A percentile compares a stretch with the other conserved stretches of the same genome.
These are phyloP conservation scores for Tuber brumale DNA, from an alignment of 495 filamentous ascomycete genomes.

Conservation along the genomic window DNA sequence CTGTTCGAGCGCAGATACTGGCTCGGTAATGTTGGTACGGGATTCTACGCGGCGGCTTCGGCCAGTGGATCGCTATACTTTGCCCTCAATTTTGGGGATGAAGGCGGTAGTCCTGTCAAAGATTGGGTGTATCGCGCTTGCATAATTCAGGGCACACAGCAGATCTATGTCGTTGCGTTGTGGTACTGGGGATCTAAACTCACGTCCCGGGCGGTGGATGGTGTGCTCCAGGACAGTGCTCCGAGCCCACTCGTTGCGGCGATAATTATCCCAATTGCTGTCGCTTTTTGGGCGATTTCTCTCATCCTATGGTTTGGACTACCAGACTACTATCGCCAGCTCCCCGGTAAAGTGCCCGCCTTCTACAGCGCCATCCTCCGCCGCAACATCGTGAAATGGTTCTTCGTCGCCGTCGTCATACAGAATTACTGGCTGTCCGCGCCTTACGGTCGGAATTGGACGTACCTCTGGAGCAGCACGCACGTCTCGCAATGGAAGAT, in stretches of 20 bases:
- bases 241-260: constrained; percentile 45
- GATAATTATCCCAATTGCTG: constrained; percentile 49
- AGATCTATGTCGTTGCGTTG: constrained; percentile 49
- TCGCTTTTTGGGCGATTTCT: constrained; percentile 51
- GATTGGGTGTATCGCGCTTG: constrained; percentile 53
- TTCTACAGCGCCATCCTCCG: constrained; percentile 54
- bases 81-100: constrained; percentile 51
- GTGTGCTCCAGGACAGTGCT: constrained; percentile 8
- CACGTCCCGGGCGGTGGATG: constrained; percentile 33
- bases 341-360: constrained; percentile 60
- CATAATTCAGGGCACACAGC: constrained; percentile 50
- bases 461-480: constrained; percentile 53
- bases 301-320: constrained; percentile 52
- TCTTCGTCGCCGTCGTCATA: constrained; percentile 56
- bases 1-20: constrained; percentile 35
- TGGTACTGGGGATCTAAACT: constrained; percentile 50
- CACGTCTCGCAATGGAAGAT: constrained; percentile 52
- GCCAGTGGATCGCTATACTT: constrained; percentile 51
- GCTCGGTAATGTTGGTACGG: constrained; percentile 50
- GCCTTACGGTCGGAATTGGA: constrained; percentile 59
- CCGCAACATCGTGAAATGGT: constrained; percentile 55
- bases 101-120: constrained; percentile 48
- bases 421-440: constrained; percentile 63
- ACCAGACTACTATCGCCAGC: constrained; percentile 60
- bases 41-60: constrained; percentile 49